Evolutionary conservation across 495 filamentous ascomycete genomes (phyloP), one percentile per base, ranked within the genome.

Genomic region (Saxophila tyrrhenica): DNA sequence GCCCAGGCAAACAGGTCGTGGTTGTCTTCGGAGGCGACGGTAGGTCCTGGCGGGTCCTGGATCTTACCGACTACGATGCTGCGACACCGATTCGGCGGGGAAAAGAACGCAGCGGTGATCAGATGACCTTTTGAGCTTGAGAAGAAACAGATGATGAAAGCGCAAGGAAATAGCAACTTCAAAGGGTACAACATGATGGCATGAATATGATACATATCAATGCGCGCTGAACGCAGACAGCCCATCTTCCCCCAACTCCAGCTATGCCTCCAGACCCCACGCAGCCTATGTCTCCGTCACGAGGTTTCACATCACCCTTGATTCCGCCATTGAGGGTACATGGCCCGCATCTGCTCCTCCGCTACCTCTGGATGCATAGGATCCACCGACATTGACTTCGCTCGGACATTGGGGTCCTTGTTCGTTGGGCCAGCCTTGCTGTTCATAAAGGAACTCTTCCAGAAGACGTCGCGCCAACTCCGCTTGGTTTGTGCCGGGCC

Each of bases 21-120:
- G 39, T 64, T 17, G 65, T 68, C 16, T 42, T 69, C 25, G 67
- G 58, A 0, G 51, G 57, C n/a, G 65, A 65, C 41, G 38, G 51
- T 15, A 64, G 56, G 57, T 43, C 54, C 41, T 69, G 62, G 51
- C 50, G 50, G 48, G 57, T 67, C 22, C 53, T 68, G 17, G 66
- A 69, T 63, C 44, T 69, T 29, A 63, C 52, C 29, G 29, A 35
- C n/a, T n/a, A n/a, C n/a, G n/a, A n/a, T n/a, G n/a, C n/a, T n/a
- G n/a, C n/a, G n/a, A n/a, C n/a, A n/a, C n/a, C n/a, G n/a, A n/a
- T n/a, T n/a, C n/a, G n/a, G n/a, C n/a, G n/a, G n/a, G n/a, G n/a
- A n/a, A n/a, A n/a, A n/a, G n/a, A n/a, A n/a, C n/a, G n/a, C n/a
- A 35, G 29, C 29, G 13, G 13, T 13, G 29, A 35, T 35, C 7